Conservation (phyloP, 2,329 filamentous ascomycete genomes). For the Sporothrix humicola region DNA sequence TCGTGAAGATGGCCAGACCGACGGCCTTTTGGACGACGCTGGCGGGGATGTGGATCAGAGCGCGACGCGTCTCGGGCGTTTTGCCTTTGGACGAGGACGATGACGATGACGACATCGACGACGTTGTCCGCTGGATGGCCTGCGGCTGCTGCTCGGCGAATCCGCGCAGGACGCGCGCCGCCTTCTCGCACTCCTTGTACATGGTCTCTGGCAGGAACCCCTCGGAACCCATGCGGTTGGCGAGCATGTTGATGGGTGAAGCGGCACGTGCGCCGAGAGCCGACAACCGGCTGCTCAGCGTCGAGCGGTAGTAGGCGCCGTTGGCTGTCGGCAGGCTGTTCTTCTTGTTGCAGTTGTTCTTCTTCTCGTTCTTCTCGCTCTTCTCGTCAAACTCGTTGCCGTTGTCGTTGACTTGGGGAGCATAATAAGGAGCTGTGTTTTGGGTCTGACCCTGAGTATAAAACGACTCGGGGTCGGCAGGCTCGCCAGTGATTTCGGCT, state of each 20-base stretch:
- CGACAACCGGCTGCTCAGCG: slow-evolving; percentile 42
- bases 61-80: slow-evolving; percentile 48
- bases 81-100: neutral
- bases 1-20: slow-evolving; percentile 73
- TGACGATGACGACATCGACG: neutral
- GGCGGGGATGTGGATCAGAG: slow-evolving; percentile 59
- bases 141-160: slow-evolving; percentile 54
- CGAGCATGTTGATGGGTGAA: slow-evolving; percentile 78
- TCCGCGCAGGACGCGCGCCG: slow-evolving; percentile 78
- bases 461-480: slow-evolving; percentile 26
- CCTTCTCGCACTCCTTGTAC: slow-evolving; percentile 91
- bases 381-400: neutral
- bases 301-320: slow-evolving; percentile 16
- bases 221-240: slow-evolving; percentile 81
- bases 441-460: slow-evolving; percentile 23
- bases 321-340: neutral
- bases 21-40: slow-evolving; percentile 69
- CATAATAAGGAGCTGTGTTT: neutral
- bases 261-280: slow-evolving; percentile 57
- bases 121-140: neutral
- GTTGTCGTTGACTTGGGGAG: slow-evolving; percentile 3
- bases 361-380: slow-evolving; percentile 5
- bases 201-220: slow-evolving; percentile 85
- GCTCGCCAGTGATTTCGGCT: slow-evolving; percentile 12
- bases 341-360: slow-evolving; percentile 17